These are phyloP conservation scores for Talaromyces funiculosus DNA, from an alignment of 2,329 filamentous ascomycete species.

Conservation along the genomic window DNA sequence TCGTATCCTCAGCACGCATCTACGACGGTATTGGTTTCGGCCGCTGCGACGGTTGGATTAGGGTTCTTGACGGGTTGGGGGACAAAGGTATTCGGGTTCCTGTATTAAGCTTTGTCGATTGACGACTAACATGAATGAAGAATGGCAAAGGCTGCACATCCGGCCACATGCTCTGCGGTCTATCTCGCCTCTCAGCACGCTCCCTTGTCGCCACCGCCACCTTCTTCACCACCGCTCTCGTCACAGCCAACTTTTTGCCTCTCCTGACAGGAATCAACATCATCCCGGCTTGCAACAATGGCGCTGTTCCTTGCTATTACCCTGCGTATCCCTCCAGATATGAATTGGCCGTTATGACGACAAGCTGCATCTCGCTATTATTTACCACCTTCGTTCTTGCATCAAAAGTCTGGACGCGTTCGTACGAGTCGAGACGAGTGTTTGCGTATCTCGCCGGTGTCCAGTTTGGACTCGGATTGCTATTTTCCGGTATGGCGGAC, in stretches of 20 bases:
- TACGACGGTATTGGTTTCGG: slow-evolving; percentile 25
- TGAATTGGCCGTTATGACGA: slow-evolving; percentile 31
- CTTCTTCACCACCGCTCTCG: slow-evolving; percentile 42
- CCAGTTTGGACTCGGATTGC: slow-evolving; percentile 48
- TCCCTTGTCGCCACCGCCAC: slow-evolving; percentile 44
- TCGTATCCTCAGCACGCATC: slow-evolving; percentile 34
- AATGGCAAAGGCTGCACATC: slow-evolving; percentile 49
- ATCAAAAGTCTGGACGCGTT: slow-evolving; percentile 25
- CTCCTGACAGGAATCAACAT: slow-evolving; percentile 25
- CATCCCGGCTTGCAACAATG: slow-evolving; percentile 35
- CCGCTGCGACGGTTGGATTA: slow-evolving; percentile 35
- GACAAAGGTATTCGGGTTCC: slow-evolving; percentile 40
- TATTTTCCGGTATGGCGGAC: slow-evolving; percentile 49
- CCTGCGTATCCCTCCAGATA: slow-evolving; percentile 38
- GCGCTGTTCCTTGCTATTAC: slow-evolving; percentile 41
- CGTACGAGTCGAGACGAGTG: slow-evolving; percentile 27
- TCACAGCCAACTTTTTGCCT: slow-evolving; percentile 34
- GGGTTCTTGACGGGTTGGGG: slow-evolving; percentile 48
- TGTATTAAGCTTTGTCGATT: no score
- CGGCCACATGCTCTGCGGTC: slow-evolving; percentile 52
- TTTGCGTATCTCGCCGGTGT: slow-evolving; percentile 45
- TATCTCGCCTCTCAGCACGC: slow-evolving; percentile 46
- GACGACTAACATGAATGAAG: slow-evolving; percentile 20
- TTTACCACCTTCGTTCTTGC: slow-evolving; percentile 32
- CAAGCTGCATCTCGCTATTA: slow-evolving; percentile 25